Conservation (phyloP, 1,139 yeast genomes). For the Kurtzmaniella quercitrusa region DNA sequence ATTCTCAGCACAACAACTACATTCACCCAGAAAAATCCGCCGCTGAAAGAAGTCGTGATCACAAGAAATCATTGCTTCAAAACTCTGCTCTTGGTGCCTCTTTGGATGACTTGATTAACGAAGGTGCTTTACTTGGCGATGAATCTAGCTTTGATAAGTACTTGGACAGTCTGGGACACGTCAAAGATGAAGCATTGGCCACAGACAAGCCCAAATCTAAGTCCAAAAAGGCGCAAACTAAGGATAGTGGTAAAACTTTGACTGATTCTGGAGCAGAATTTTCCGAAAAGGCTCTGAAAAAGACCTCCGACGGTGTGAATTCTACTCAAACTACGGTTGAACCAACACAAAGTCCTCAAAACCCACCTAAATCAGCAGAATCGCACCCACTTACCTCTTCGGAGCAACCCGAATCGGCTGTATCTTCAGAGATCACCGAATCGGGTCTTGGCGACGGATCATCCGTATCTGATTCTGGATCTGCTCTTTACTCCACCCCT, state of each 20-base stretch:
- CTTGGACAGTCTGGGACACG: slow-evolving; percentile 50
- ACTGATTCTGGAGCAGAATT: too few species aligned
- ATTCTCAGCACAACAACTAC: slow-evolving; percentile 43
- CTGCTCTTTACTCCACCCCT: slow-evolving; percentile 39
- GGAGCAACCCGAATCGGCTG: not conserved
- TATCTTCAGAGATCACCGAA: not conserved
- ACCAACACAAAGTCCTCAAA: not conserved
- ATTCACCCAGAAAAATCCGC: slow-evolving; percentile 44
- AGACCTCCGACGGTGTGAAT: too few species aligned
- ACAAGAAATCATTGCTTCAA: slow-evolving; percentile 9
- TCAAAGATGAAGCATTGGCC: slow-evolving; percentile 42
- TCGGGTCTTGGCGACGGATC: not conserved
- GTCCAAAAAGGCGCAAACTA: not conserved
- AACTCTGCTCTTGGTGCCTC: slow-evolving; percentile 35
- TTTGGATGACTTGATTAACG: slow-evolving; percentile 53
- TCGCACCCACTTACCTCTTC: too few species aligned
- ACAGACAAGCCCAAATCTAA: not conserved
- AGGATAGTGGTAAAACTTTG: not conserved
- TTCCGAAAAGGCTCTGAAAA: too few species aligned
- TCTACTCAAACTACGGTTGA: too few species aligned
- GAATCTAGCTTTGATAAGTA: slow-evolving; percentile 52
- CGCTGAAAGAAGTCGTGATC: slow-evolving; percentile 13
- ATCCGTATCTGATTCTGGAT: not conserved
- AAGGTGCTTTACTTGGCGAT: slow-evolving; percentile 58
- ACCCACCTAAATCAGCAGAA: not conserved